Evolutionary conservation across 495 filamentous ascomycete species (phyloP), one percentile per base, ranked within the genome.

Genomic region (Lasiosphaeris hirsuta): DNA sequence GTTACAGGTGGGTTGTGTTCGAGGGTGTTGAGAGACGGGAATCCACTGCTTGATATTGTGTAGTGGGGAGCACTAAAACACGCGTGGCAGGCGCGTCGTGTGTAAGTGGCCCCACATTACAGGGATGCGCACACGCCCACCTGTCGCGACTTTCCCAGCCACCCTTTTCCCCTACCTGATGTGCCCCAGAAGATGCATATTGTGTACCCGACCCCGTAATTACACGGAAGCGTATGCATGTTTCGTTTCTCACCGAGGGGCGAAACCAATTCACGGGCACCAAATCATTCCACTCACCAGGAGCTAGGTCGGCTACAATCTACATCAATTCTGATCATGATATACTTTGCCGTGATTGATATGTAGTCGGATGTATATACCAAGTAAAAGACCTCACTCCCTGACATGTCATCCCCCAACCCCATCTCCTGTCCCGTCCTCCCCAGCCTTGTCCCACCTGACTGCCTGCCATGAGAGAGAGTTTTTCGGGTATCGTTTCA

Each of bases 31-130:
- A 46, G 51, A 45, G 14, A 15, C 18, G 13, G 15, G 51, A 39
- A 50, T 30, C 33, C 35, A 15, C 38, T 84, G 84, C 66, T 82
- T 84, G 63, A 90, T 80, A 66, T 90, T 92, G 56, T 80, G 83
- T 18, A 78, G 79, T 14, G 89, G 89, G 0, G 88, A 90, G 23
- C 23, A 30, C 23, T 30, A 30, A 30, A 30, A 55, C 37, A 55
- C 40, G 42, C 52, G 34, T 37, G 19, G 2, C 9, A 14, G 9
- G 35, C 53, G 53, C 53, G 53, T 47, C 33, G 15, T 40, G 49
- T 51, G 15, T 36, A 43, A 42, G 48, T 45, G 42, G 38, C 35
- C 13, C n/a, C 37, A 43, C n/a, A n/a, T n/a, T 7, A 41, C 23
- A 30, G 23, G 23, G 23, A 30, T 30, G 23, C 23, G 2, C 23